phyloP scores from a whole-genome alignment of 805 yeast species.

The Starmerella davenportii region DNA sequence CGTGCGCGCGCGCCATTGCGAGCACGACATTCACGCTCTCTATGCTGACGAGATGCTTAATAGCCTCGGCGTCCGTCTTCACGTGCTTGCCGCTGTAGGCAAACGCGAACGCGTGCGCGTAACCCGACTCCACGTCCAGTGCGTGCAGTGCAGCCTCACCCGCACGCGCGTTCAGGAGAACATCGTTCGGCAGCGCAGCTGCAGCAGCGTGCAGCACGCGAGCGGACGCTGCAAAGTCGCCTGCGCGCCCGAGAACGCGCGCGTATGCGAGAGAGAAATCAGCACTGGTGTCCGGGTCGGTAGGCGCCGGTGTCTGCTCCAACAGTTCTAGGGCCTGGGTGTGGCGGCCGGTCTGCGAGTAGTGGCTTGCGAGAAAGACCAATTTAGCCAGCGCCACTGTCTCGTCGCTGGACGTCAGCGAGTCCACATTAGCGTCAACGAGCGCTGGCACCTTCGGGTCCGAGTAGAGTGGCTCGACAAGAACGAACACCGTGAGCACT shows the following conservation, averaged over 20 bases:
- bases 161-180: conserved; percentile 77
- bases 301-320: conserved; percentile 42
- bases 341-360: conserved; percentile 37
- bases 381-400: conserved; percentile 10
- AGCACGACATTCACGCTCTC: conserved; percentile 81
- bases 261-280: conserved; percentile 72
- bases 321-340: conserved; percentile 37
- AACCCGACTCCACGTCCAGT: conserved; percentile 53
- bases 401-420: conserved; percentile 8
- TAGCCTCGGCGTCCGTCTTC: conserved; percentile 52
- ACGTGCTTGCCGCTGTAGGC: conserved; percentile 27
- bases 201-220: conserved; percentile 53
- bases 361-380: conserved; percentile 35
- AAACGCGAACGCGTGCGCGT: conserved; percentile 55
- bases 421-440: conserved; percentile 4
- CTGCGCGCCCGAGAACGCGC: conserved; percentile 54
- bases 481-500: conserved; percentile 78
- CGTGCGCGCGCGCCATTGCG: conserved; percentile 72
- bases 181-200: conserved; percentile 64
- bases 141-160: conserved; percentile 71
- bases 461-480: conserved; percentile 38
- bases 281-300: conserved; percentile 31
- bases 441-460: conserved; percentile 4
- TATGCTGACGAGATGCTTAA: conserved; percentile 70
- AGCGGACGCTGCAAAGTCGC: conserved; percentile 45